Evolutionary conservation across 1,139 yeast species (phyloP).

Genomic region (Saccharomycopsis hybrid): DNA sequence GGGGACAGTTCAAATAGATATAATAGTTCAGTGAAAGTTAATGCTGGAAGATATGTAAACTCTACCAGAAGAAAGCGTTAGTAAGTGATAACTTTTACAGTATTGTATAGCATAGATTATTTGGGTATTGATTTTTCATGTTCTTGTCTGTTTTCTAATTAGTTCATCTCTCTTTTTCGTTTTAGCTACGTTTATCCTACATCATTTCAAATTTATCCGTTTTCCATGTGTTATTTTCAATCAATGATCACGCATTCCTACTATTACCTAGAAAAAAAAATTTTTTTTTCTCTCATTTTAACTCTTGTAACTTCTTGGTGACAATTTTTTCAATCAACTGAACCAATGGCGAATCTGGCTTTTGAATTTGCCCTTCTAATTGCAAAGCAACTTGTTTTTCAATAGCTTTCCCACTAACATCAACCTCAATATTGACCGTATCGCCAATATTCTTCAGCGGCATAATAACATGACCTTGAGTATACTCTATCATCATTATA

Average conservation of each 20-base stretch:
- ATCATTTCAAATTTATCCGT: no score
- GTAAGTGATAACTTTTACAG: neutral
- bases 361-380: constrained; percentile 34
- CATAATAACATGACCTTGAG: constrained; percentile 76
- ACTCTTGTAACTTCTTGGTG: neutral
- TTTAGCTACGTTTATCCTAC: neutral
- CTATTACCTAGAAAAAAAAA: no score
- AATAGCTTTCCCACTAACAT: constrained; percentile 83
- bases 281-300: no score
- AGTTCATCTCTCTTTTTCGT: neutral
- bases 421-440: constrained; percentile 85
- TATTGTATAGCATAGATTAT: no score
- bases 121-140: no score
- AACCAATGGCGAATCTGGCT: constrained; percentile 32
- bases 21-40: constrained; percentile 64
- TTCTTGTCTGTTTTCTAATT: no score
- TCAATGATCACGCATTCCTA: no score
- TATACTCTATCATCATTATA: constrained; percentile 87
- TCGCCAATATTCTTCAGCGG: constrained; percentile 60
- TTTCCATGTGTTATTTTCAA: no score
- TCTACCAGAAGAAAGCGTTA: constrained; percentile 36
- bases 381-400: constrained; percentile 68
- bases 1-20: constrained; percentile 43
- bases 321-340: constrained; percentile 45
- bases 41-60: constrained; percentile 77